Evolutionary conservation across 345 rosid genomes (phyloP).

Genomic region (Cardamine chenopodiifolia): DNA sequence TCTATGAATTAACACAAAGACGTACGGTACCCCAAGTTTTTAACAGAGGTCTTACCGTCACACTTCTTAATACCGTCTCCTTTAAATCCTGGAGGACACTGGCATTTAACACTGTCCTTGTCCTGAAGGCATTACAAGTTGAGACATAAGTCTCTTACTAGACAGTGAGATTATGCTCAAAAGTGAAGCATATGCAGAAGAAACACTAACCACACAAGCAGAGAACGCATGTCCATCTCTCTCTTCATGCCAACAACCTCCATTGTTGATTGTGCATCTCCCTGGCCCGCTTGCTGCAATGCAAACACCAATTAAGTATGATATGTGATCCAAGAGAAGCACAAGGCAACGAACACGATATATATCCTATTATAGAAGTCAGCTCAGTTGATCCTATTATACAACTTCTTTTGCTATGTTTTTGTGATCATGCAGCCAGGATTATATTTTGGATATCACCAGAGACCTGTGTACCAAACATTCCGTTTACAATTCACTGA

Average conservation of each 20-base stretch:
- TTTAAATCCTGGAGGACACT: conserved; percentile 88
- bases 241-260: conserved; percentile 76
- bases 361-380: neutral
- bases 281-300: conserved; percentile 67
- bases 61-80: conserved; percentile 90
- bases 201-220: conserved; percentile 71
- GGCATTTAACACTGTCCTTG: conserved; percentile 65
- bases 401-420: neutral
- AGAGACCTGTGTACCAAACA: neutral
- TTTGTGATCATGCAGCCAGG: neutral
- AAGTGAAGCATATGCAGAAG: neutral
- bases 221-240: conserved; percentile 58
- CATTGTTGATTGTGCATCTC: conserved; percentile 66
- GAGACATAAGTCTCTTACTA: conserved; percentile 25
- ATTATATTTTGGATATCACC: neutral
- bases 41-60: conserved; percentile 53
- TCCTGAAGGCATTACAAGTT: conserved; percentile 54
- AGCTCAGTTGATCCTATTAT: neutral
- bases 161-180: neutral
- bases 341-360: neutral
- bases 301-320: conserved; percentile 12
- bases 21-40: neutral
- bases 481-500: neutral
- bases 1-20: neutral
- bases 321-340: neutral